Conservation (phyloP, 257 asterid species). For the Jaltomata sinuosa region DNA sequence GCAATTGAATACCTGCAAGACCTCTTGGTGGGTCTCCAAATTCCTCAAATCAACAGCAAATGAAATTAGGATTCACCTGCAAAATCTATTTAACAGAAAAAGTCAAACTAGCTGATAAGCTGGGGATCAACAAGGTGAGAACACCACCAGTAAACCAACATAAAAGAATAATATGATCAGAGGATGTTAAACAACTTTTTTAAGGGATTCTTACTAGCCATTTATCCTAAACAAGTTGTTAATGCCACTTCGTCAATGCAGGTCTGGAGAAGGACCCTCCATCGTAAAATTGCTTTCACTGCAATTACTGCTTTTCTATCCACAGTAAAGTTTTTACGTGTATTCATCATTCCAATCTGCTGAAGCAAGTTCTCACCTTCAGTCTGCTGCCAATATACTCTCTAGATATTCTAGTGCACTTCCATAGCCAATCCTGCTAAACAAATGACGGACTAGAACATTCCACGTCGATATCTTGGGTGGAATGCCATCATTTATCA, state of each 20-base stretch:
- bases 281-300: background rate
- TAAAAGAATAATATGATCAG: background rate
- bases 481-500: constrained; percentile 52
- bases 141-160: background rate
- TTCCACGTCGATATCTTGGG: constrained; percentile 63
- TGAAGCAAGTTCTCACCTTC: background rate
- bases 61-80: background rate
- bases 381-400: constrained; percentile 18
- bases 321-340: background rate
- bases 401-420: constrained; percentile 27
- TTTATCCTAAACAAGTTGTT: background rate
- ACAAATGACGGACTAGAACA: constrained; percentile 49
- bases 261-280: background rate
- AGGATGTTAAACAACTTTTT: background rate
- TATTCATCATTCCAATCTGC: background rate
- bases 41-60: background rate
- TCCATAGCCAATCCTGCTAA: constrained; percentile 38
- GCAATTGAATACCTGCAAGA: background rate
- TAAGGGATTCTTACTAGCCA: background rate
- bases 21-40: background rate
- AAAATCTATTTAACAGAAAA: background rate
- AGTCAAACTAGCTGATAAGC: background rate
- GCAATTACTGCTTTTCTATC: background rate
- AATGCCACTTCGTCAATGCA: background rate
- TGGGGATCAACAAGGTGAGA: background rate